Evolutionary conservation across 1,139 yeast species (phyloP).

Genomic region (Torulaspora globosa): DNA sequence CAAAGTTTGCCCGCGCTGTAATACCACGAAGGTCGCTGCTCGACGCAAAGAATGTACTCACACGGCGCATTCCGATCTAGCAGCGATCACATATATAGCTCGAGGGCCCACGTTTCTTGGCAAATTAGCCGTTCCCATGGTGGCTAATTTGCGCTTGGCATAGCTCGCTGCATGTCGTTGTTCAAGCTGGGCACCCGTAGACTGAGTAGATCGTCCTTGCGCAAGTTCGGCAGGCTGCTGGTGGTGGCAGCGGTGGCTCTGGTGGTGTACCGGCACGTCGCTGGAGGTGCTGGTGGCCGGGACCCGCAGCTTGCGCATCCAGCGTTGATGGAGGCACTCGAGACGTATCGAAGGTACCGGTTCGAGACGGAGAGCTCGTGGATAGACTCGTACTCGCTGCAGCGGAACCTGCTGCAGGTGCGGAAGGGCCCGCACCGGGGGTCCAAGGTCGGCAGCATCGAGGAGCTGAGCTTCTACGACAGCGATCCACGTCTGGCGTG

Average conservation of each 20-base stretch:
- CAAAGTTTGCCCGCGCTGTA: background rate
- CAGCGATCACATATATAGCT: background rate
- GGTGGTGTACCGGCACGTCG: background rate
- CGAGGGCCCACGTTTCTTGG: background rate
- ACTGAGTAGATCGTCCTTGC: background rate
- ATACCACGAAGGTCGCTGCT: no score
- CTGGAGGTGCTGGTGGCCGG: background rate
- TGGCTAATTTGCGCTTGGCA: background rate
- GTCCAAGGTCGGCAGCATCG: slow-evolving; percentile 13
- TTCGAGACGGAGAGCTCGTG: slow-evolving; percentile 20
- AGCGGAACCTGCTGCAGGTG: slow-evolving; percentile 20
- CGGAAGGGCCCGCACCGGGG: slow-evolving; percentile 19
- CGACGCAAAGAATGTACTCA: background rate
- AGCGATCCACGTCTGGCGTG: slow-evolving; percentile 30
- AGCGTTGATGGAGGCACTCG: slow-evolving; percentile 10
- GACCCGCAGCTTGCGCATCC: slow-evolving; percentile 1
- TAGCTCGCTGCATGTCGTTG: background rate
- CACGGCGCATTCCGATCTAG: no score
- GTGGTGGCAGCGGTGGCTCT: background rate
- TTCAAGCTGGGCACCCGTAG: background rate
- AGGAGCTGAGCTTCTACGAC: slow-evolving; percentile 25
- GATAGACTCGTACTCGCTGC: slow-evolving; percentile 23
- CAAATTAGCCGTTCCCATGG: background rate
- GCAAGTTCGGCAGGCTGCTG: background rate
- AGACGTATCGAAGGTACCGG: slow-evolving; percentile 22